Evolutionary conservation across 2,329 filamentous ascomycete species (phyloP), one percentile per base, ranked within the genome.

Genomic region (Diplodia intermedia): DNA sequence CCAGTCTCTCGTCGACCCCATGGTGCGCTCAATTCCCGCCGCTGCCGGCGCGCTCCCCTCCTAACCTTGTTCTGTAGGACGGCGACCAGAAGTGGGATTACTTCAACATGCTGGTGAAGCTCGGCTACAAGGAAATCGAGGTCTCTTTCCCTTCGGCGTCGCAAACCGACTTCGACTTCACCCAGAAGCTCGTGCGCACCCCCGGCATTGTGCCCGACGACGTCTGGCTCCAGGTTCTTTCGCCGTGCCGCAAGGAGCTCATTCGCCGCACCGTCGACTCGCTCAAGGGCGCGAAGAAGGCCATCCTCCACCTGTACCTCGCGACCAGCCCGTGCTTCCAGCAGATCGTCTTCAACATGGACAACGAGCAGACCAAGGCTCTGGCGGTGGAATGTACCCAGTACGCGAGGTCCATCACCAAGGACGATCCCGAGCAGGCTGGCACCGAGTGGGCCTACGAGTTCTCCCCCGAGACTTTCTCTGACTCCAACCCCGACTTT

Each of bases 121-220:
- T 97, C 61, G 94, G 95, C 73, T 98, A 96, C 86, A 98, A 97
- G 82, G 94, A 98, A 82, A 97, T 98, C 72, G 94, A 98, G 79
- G 91, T 97, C 23, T 95, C 94, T 4, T 98, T 97, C 82, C 94
- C 94, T 61, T 97, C 93, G 0, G 93, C 94, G 15, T 97, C 93
- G 49, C 91, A 97, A 78, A 97, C 91, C 75, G 95, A 98, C 82
- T 98, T 94, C 83, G 92, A 97, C 83, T 98, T 98, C 77, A 97
- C 93, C 50, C 87, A 93, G 72, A 89, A 90, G 75, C 84, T 98
- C 72, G 88, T 97, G 71, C 90, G 96, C 75, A 97, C 93, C 1
- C 91, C 92, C 12, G 92, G 91, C 50, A 86, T 89, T 15, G 88
- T 94, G 9, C 93, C 94, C 66, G 92, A 95, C 76, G 94, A 97